Conservation (phyloP, 768 basidiomycete genomes). For the Paxillus rubicundulus region DNA sequence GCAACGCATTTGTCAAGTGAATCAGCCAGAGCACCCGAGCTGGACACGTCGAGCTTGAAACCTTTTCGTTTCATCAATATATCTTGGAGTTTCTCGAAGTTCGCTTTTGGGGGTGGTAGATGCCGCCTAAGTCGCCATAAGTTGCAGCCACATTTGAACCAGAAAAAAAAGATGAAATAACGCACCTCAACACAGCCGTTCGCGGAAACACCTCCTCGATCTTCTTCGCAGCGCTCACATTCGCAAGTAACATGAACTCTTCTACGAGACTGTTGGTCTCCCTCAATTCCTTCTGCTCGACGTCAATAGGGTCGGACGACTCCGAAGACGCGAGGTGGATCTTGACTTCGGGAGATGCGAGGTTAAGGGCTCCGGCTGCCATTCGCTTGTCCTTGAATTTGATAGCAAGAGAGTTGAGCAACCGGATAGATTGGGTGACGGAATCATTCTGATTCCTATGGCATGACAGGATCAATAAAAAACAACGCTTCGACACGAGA, state of each 20-base stretch:
- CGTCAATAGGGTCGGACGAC: conserved; percentile 93
- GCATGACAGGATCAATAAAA: background rate
- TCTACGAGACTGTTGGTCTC: conserved; percentile 98
- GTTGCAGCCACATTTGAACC: background rate
- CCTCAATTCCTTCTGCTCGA: conserved; percentile 87
- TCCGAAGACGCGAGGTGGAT: conserved; percentile 93
- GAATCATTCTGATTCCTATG: conserved; percentile 72
- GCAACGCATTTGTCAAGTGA: conserved; percentile 89
- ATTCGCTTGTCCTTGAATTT: conserved; percentile 85
- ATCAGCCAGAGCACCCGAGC: conserved; percentile 83
- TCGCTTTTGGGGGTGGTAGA: conserved; percentile 84
- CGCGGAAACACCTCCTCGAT: conserved; percentile 95
- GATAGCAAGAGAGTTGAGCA: conserved; percentile 83
- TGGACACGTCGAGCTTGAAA: conserved; percentile 82
- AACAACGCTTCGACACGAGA: background rate
- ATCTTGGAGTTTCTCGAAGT: conserved; percentile 95
- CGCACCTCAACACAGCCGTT: conserved; percentile 85
- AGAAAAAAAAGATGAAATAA: background rate
- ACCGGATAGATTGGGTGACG: conserved; percentile 79
- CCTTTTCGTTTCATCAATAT: conserved; percentile 84
- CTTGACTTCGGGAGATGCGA: conserved; percentile 98
- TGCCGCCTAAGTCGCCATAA: conserved; percentile 59
- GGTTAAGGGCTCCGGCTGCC: conserved; percentile 94
- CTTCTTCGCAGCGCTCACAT: conserved; percentile 87
- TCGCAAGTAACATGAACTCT: conserved; percentile 98